Base-by-base conservation (phyloP, 352 stramenopile genomes). In the Globisporangium iwayamae region DNA sequence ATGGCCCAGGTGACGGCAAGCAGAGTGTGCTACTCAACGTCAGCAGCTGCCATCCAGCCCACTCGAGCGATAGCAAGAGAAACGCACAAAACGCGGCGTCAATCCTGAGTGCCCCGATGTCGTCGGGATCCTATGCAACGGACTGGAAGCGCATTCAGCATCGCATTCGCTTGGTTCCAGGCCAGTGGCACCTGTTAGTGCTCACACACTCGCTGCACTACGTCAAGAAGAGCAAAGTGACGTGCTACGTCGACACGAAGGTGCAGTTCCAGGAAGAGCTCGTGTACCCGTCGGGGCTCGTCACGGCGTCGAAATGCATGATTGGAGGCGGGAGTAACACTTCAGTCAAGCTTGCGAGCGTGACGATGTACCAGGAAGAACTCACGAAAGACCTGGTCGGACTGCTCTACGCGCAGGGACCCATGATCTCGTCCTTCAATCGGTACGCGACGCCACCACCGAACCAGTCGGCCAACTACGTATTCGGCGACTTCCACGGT, bases 211-310 rank as follows among this genome's bases (percentile, higher is more conserved):
- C 81, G 32, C 69, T 92, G 34, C 87, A 93, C 34, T 95, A 95
- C 66, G 79, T 95, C 20, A 91, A 90, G 60, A 93, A 93, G 68
- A 95, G 87, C 59, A 84, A 85, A 65, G 81, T 95, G 34, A 83
- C 82, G 46, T 93, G 84, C 60, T 81, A 80, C 56, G 68, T 95
- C 11, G 82, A 94, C 32, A 76, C 61, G 7, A 75, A 76, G 25
- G 63, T 72, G 11, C 83, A 90, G 56, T 92, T 92, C 59, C 74
- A 72, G 9, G 79, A 91, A 57, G 87, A 93, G 54, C 72, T 95
- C 1, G 73, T 88, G 36, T 95, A 93, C 63, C 87, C 87, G 4
- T 89, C 85, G 0, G 77, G 79, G 14, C 63, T 93, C 1, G 83
- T 91, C 0, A 86, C 78, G 30, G 84, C 85, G 2, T 91, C 85